Percentiles rank a stretch among this genome's conserved stretches.
Conservation (phyloP, 2,329 filamentous ascomycete genomes). For the Fusarium sterilihyphosum region DNA sequence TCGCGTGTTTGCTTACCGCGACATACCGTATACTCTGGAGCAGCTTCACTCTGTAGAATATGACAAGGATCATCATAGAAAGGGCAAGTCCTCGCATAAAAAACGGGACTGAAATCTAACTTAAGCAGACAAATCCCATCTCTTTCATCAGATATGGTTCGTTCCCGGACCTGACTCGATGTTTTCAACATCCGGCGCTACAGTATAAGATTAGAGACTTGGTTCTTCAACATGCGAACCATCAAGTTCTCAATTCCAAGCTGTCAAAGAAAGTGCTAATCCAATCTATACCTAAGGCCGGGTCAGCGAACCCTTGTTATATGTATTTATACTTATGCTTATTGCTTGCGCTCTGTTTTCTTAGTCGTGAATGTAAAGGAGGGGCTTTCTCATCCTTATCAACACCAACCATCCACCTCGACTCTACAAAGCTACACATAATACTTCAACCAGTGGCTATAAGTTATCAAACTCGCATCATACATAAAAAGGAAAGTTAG, state of each 20-base stretch:
- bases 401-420: neutral
- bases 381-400: neutral
- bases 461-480: neutral
- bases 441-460: neutral
- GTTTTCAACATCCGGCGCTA: neutral
- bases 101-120: neutral
- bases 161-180: neutral
- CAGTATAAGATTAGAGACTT: neutral
- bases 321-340: no score
- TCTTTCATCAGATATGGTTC: neutral
- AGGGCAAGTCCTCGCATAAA: neutral
- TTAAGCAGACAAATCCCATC: neutral
- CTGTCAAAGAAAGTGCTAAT: neutral
- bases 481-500: neutral
- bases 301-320: rapidly evolving
- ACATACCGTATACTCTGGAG: neutral
- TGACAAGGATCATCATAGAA: neutral
- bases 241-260: neutral
- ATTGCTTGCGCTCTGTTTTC: neutral
- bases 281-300: neutral
- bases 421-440: neutral
- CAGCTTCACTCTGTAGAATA: neutral
- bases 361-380: neutral
- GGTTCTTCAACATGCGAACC: neutral
- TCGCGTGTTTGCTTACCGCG: neutral